These are phyloP conservation scores for Knufia petricola DNA, from an alignment of 2,329 filamentous ascomycete species.

Conservation along the genomic window DNA sequence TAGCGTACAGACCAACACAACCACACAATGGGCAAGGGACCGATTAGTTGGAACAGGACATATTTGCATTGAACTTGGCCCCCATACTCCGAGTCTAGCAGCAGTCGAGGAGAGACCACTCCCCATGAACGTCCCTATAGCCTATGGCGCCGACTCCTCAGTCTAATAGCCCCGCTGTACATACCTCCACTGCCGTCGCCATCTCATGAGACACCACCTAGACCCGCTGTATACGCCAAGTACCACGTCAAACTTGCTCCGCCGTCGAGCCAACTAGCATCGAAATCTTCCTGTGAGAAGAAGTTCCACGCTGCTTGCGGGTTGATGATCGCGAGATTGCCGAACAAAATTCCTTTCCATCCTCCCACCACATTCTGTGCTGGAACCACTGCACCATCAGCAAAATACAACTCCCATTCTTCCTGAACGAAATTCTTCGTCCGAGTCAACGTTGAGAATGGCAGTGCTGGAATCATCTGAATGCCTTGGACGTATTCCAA, in stretches of 20 bases:
- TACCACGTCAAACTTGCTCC: conserved; percentile 82
- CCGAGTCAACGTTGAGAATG: conserved; percentile 59
- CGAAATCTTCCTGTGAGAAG: conserved; percentile 58
- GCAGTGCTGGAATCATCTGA: conserved; percentile 71
- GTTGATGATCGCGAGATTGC: conserved; percentile 70
- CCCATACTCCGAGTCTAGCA: too few relatives aligned
- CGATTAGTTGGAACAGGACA: too few relatives aligned
- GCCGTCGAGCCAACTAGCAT: conserved; percentile 58
- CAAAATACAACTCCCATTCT: conserved; percentile 77
- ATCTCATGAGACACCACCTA: conserved; percentile 27
- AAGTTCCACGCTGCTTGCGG: conserved; percentile 61
- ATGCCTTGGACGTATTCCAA: conserved; percentile 65
- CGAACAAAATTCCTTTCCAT: conserved; percentile 79
- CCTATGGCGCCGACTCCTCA: neutral
- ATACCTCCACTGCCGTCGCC: neutral
- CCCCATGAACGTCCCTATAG: too few relatives aligned
- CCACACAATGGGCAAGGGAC: too few relatives aligned
- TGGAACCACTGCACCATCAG: conserved; percentile 52
- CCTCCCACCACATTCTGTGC: conserved; percentile 53
- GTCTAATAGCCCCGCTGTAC: conserved; percentile 3
- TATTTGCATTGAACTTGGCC: too few relatives aligned
- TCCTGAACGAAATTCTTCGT: conserved; percentile 60
- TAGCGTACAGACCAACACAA: too few relatives aligned
- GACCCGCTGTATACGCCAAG: conserved; percentile 65
- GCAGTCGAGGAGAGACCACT: too few relatives aligned